These are phyloP conservation scores for Kwoniella europaea DNA, from an alignment of 768 basidiomycete genomes.

Conservation along the genomic window DNA sequence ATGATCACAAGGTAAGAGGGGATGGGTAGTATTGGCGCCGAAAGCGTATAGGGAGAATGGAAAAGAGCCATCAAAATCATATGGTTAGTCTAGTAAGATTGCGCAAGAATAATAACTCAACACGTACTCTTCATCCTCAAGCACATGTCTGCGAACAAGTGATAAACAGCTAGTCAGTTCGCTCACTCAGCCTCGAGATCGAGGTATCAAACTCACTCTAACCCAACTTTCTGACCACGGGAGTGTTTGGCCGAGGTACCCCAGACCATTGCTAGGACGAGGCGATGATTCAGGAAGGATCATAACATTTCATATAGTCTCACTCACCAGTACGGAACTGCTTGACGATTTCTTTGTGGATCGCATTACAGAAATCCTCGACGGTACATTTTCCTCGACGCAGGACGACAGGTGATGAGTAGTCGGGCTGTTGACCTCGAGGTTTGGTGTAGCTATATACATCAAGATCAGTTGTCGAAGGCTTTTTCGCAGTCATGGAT, in stretches of 20 bases:
- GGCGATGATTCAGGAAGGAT: not conserved
- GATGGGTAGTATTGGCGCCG: too few relatives aligned
- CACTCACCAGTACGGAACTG: slow-evolving; percentile 88
- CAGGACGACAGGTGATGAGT: slow-evolving; percentile 85
- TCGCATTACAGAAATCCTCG: slow-evolving; percentile 89
- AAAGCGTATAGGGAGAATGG: not conserved
- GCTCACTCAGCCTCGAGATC: not conserved
- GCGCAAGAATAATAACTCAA: not conserved
- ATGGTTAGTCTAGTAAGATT: not conserved
- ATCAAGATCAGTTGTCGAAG: not conserved
- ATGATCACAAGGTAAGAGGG: too few relatives aligned
- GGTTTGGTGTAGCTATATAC: slow-evolving; percentile 77
- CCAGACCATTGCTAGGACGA: slow-evolving; percentile 71
- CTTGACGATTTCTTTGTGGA: slow-evolving; percentile 96
- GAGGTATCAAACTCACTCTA: slow-evolving; percentile 46
- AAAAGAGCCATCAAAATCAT: not conserved
- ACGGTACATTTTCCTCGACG: slow-evolving; percentile 62
- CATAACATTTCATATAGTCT: slow-evolving; percentile 8
- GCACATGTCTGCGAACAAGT: slow-evolving; percentile 40
- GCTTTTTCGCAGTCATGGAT: not conserved
- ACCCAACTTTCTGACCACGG: slow-evolving; percentile 78
- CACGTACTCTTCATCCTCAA: slow-evolving; percentile 57
- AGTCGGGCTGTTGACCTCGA: slow-evolving; percentile 87
- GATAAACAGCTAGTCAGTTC: not conserved
- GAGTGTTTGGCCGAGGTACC: slow-evolving; percentile 96